Evolutionary conservation across 2,329 filamentous ascomycete genomes (phyloP).

Genomic region (Pezicula carpinea): DNA sequence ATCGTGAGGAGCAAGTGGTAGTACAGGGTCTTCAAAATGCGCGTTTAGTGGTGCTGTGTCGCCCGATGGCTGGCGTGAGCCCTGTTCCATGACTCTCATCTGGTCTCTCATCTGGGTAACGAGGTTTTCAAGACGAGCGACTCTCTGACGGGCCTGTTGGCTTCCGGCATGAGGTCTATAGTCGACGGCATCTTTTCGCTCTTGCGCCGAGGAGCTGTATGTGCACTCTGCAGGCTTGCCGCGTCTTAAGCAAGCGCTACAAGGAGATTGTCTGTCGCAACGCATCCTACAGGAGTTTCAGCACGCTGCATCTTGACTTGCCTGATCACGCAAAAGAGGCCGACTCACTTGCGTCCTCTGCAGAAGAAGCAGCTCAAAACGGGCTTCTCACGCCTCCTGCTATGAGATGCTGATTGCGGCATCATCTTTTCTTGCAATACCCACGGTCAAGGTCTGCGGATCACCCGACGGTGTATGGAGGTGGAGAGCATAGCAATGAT

Average conservation of each 20-base stretch:
- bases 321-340: neutral
- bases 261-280: conserved; percentile 3
- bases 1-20: neutral
- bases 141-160: neutral
- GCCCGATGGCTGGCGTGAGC: neutral
- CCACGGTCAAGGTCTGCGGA: neutral
- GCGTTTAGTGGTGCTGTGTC: neutral
- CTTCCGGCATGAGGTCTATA: neutral
- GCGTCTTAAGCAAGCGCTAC: neutral
- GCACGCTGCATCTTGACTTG: neutral
- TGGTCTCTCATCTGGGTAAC: conserved; percentile 1
- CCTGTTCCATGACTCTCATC: neutral
- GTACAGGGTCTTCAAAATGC: neutral
- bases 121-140: neutral
- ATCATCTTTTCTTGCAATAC: neutral
- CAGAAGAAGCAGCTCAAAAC: conserved; percentile 3
- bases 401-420: neutral
- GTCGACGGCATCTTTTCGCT: neutral
- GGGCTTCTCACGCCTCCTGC: conserved; percentile 2
- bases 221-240: neutral
- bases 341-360: conserved; percentile 4
- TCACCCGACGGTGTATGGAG: neutral
- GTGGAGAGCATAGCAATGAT: neutral
- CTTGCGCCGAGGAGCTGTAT: neutral
- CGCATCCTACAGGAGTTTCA: neutral